Evolutionary conservation across 768 basidiomycete genomes (phyloP).

Genomic region (Phlegmacium glaucopus): DNA sequence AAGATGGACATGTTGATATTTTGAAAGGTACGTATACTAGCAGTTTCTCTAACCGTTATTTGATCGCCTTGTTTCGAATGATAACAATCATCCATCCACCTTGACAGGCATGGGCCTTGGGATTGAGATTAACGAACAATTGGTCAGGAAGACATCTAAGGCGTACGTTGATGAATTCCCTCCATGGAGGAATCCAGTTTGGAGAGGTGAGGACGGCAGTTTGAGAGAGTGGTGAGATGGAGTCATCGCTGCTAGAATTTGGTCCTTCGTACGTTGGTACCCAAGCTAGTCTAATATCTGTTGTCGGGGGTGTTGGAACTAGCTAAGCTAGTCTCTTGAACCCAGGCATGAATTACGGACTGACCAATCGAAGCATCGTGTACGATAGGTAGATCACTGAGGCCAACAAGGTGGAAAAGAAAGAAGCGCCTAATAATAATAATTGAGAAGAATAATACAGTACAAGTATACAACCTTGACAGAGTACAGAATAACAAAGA

Average conservation of each 20-base stretch:
- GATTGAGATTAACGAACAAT: constrained; percentile 54
- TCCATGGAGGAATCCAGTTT: constrained; percentile 53
- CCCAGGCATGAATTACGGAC: too few relatives aligned
- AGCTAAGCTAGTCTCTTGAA: too few relatives aligned
- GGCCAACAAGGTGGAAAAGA: background rate
- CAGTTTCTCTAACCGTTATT: background rate
- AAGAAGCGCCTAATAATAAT: background rate
- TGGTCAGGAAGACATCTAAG: constrained; percentile 39
- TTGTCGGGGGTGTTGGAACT: too few relatives aligned
- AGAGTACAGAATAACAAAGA: constrained; percentile 22
- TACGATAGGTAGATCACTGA: background rate
- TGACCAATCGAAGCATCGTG: background rate
- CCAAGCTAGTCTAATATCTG: too few relatives aligned
- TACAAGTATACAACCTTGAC: constrained; percentile 14
- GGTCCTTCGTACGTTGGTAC: too few relatives aligned
- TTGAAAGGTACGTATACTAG: constrained; percentile 23
- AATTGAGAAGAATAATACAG: background rate
- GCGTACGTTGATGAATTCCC: constrained; percentile 33
- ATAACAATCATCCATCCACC: background rate
- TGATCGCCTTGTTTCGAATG: background rate
- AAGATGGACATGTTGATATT: constrained; percentile 46
- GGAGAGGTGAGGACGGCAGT: constrained; percentile 52
- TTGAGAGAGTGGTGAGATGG: constrained; percentile 48
- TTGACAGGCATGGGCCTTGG: constrained; percentile 54
- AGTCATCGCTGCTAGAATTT: too few relatives aligned